Conservation (phyloP, 352 stramenopile genomes). For the Globisporangium abappressorium region DNA sequence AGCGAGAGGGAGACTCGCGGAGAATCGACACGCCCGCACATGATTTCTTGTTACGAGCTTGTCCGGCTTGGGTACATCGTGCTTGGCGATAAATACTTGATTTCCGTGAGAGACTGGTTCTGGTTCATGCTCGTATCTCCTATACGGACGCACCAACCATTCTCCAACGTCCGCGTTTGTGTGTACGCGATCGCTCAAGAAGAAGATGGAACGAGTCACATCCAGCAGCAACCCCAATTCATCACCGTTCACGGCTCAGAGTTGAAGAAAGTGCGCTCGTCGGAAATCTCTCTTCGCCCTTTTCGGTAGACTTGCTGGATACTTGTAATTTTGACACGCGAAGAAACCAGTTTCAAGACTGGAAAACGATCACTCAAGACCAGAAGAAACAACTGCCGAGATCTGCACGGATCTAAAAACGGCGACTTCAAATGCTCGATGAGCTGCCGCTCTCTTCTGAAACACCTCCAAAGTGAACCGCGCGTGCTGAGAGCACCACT, state of each 20-base stretch:
- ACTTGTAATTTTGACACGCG: background rate
- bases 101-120: conserved; percentile 23
- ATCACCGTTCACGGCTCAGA: background rate
- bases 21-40: background rate
- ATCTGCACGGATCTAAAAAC: background rate
- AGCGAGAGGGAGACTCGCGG: background rate
- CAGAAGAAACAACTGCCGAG: background rate
- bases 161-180: conserved; percentile 6
- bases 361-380: background rate
- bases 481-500: background rate
- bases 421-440: background rate
- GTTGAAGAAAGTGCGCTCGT: conserved; percentile 1
- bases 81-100: conserved; percentile 10
- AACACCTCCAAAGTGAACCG: background rate
- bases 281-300: conserved; percentile 1
- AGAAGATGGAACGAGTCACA: background rate
- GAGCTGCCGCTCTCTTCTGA: background rate
- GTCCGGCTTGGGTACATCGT: conserved; percentile 22
- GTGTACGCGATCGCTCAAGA: background rate
- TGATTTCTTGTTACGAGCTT: conserved; percentile 15
- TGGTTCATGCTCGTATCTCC: background rate
- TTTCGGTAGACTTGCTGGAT: background rate
- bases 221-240: conserved; percentile 4
- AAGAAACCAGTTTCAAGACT: background rate
- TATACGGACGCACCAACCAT: background rate